phyloP scores from a whole-genome alignment of 148 eudicot species.

The Bassia scoparia region DNA sequence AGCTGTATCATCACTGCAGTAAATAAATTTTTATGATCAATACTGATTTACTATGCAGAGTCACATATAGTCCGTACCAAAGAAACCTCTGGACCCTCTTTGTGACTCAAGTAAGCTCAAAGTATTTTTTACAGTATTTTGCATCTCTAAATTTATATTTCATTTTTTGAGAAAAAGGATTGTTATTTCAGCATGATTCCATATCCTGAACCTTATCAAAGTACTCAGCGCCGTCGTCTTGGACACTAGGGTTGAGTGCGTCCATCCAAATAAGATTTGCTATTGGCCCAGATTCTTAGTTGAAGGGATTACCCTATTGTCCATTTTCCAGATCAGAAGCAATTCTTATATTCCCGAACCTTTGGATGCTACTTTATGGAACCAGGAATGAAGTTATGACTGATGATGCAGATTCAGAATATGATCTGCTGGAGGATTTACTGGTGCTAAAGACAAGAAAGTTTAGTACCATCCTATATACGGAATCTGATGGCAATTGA shows the following conservation, averaged over 20 bases:
- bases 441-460: constrained; percentile 58
- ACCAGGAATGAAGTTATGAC: constrained; percentile 64
- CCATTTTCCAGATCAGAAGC: constrained; percentile 78
- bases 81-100: constrained; percentile 78
- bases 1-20: no score
- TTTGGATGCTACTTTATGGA: constrained; percentile 69
- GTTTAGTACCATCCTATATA: constrained; percentile 47
- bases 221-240: constrained; percentile 72
- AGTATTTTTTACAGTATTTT: background rate
- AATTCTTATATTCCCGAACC: constrained; percentile 63
- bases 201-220: constrained; percentile 91
- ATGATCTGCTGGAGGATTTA: constrained; percentile 60
- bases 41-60: constrained; percentile 51
- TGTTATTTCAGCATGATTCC: constrained; percentile 68
- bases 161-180: constrained; percentile 8
- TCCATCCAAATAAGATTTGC: constrained; percentile 68
- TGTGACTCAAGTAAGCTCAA: constrained; percentile 85
- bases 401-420: constrained; percentile 87
- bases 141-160: background rate
- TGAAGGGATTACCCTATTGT: constrained; percentile 62
- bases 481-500: constrained; percentile 55
- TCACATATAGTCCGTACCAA: constrained; percentile 64
- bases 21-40: background rate
- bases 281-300: constrained; percentile 69
- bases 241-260: constrained; percentile 88